These are phyloP conservation scores for Ophiosphaerella herpotricha DNA, from an alignment of 2,329 filamentous ascomycete genomes.

Conservation along the genomic window DNA sequence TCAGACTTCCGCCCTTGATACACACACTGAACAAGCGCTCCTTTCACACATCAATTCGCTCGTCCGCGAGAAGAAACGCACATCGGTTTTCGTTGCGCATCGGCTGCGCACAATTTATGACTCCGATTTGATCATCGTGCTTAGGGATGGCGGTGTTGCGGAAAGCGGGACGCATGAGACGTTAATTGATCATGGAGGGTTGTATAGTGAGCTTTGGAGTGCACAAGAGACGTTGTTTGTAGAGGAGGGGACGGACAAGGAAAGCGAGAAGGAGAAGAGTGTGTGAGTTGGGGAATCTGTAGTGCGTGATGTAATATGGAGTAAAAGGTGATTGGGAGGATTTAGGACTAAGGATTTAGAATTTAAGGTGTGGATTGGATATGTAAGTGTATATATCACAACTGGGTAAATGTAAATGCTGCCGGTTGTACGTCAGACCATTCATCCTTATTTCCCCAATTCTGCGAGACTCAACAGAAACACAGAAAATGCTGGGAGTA, in stretches of 20 bases:
- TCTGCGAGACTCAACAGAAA: too few species aligned
- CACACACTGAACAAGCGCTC: conserved; percentile 88
- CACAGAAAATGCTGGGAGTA: too few species aligned
- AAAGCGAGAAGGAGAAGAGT: conserved; percentile 2
- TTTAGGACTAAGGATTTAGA: too few species aligned
- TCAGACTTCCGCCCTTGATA: conserved; percentile 83
- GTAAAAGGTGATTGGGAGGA: too few species aligned
- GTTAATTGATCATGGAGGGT: conserved; percentile 74
- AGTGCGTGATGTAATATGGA: too few species aligned
- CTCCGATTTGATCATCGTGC: conserved; percentile 86
- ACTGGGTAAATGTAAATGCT: too few species aligned
- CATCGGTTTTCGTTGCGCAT: conserved; percentile 94
- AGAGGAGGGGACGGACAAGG: conserved; percentile 17
- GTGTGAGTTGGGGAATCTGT: not conserved
- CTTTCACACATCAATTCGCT: conserved; percentile 93
- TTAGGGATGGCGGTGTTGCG: conserved; percentile 81
- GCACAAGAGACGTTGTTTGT: conserved; percentile 49
- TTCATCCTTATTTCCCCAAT: too few species aligned
- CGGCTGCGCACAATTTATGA: conserved; percentile 92
- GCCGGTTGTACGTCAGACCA: too few species aligned
- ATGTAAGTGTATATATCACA: too few species aligned
- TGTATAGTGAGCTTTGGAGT: conserved; percentile 92
- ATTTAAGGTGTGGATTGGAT: too few species aligned
- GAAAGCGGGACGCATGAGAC: conserved; percentile 88
- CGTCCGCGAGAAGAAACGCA: conserved; percentile 82